These are phyloP conservation scores for Apiospora pterosperma DNA, from an alignment of 2,329 filamentous ascomycete genomes.

Conservation along the genomic window DNA sequence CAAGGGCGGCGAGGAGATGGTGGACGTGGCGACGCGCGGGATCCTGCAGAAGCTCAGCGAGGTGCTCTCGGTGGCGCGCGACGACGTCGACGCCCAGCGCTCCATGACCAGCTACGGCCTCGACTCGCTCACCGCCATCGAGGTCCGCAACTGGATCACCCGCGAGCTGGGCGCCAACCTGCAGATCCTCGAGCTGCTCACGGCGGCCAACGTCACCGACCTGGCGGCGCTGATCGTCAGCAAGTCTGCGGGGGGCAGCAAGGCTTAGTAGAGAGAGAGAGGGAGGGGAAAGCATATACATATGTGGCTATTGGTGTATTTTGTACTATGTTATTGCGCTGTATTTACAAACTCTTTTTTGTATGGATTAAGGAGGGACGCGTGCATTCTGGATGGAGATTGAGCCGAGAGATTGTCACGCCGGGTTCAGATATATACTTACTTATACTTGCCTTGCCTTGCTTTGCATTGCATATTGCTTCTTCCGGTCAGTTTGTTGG, in stretches of 20 bases:
- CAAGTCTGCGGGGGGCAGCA: neutral
- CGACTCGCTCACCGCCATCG: conserved; percentile 3
- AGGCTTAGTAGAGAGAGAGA: neutral
- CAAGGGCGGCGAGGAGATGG: neutral
- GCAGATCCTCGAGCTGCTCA: conserved; percentile 53
- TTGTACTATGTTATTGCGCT: neutral
- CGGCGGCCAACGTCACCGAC: conserved; percentile 36
- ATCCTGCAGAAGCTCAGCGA: conserved; percentile 25
- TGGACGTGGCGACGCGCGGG: conserved; percentile 20
- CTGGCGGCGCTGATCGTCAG: conserved; percentile 7
- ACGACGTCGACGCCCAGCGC: conserved; percentile 18
- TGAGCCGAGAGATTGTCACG: neutral
- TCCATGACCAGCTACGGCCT: conserved; percentile 11
- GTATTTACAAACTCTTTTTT: neutral
- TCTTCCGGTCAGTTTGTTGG: neutral
- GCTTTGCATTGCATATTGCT: no score
- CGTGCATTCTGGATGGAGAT: neutral
- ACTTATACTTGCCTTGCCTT: no score
- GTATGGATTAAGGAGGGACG: neutral
- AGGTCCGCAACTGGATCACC: conserved; percentile 8
- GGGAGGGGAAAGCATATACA: neutral
- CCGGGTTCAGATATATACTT: neutral
- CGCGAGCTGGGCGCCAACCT: conserved; percentile 45
- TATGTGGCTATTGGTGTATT: neutral
- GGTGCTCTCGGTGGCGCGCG: conserved; percentile 15